Evolutionary conservation across 495 filamentous ascomycete species (phyloP), one percentile per base, ranked within the genome.

Genomic region (Penicillium argentinense): DNA sequence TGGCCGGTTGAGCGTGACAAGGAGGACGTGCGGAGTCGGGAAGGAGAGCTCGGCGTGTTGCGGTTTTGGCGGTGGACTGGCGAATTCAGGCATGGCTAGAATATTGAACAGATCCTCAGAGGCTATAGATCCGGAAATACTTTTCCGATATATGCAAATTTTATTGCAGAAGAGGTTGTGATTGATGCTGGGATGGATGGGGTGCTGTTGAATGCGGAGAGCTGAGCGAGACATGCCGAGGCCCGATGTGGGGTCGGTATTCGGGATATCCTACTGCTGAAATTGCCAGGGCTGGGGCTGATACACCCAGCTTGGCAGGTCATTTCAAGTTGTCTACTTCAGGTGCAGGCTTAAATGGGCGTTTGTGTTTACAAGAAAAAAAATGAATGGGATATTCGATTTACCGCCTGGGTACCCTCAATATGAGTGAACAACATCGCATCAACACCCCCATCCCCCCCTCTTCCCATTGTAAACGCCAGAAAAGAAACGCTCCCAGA

Each of bases 1-100:
- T 11, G 74, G 74, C 12, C 76, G 66, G 48, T 68, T 66, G 36
- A 79, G 72, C 1, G 74, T 79, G 24, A 76, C 66, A 23, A 76
- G 65, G 53, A 78, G 62, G 63, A 73, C 59, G 49, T 71, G 66
- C n/a, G 73, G 70, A 46, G 64, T 54, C 43, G 75, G 76, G 59
- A 68, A 75, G 45, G 67, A 55, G 53, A 77, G 66, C 29, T 51
- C 45, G 37, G 60, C 62, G 57, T 66, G 53, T 56, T 67, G 49
- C 6, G 69, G 59, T 32, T 56, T 45, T 38, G 73, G 72, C 9
- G 72, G 75, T 24, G 60, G 61, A 38, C 29, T 69, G 42, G 53
- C 55, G 52, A 74, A 68, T 7, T 36, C 17, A 14, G 59, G 51
- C 42, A 63, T 63, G 34, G 18, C 6, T 39, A 13, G 26, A 22